phyloP scores from a whole-genome alignment of 768 basidiomycete species.

The Kondoa subrosea region DNA sequence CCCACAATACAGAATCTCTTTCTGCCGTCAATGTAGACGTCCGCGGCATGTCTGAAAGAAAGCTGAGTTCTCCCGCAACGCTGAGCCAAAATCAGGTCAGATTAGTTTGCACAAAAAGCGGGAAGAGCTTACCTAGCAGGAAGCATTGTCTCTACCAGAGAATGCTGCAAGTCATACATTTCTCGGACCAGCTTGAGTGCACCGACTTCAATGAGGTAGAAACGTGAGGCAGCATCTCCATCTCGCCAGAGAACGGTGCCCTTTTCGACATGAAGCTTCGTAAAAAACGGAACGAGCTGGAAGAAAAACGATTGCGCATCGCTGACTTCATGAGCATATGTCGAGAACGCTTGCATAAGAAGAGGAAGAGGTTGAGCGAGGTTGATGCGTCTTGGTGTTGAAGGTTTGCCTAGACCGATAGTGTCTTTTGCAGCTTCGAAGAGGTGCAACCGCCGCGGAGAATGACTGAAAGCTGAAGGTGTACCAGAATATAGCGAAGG shows the following conservation, averaged over 20 bases:
- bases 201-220: constrained; percentile 79
- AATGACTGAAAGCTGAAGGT: constrained; percentile 36
- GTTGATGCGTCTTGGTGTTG: constrained; percentile 1
- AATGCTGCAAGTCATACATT: neutral
- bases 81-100: constrained; percentile 40
- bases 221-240: constrained; percentile 37
- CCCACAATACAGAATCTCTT: constrained; percentile 63
- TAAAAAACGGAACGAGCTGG: constrained; percentile 55
- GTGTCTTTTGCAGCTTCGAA: constrained; percentile 55
- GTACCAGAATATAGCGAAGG: neutral
- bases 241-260: constrained; percentile 57
- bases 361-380: constrained; percentile 24
- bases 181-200: constrained; percentile 37
- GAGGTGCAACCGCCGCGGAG: constrained; percentile 52
- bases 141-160: constrained; percentile 7
- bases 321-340: constrained; percentile 44
- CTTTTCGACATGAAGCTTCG: constrained; percentile 43
- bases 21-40: constrained; percentile 80
- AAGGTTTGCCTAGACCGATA: constrained; percentile 32
- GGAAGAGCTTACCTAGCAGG: constrained; percentile 7
- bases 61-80: constrained; percentile 76
- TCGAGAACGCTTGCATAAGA: constrained; percentile 46
- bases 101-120: neutral
- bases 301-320: constrained; percentile 39
- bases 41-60: constrained; percentile 56